Evolutionary conservation across 169 alveolate genomes (phyloP).

Genomic region (Ichthyophthirius multifiliis): DNA sequence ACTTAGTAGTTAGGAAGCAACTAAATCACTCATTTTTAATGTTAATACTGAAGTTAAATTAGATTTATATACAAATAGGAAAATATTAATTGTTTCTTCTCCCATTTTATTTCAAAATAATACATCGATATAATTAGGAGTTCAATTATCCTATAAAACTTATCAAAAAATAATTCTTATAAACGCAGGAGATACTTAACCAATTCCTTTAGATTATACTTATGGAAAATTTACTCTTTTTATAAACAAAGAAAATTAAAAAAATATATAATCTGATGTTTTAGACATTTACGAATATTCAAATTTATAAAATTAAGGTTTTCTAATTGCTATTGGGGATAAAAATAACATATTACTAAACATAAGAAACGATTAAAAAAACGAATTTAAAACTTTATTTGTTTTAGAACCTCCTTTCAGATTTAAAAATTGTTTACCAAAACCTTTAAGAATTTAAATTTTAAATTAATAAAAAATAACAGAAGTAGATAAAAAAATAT

Average conservation of each 20-base stretch:
- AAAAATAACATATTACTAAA: background rate
- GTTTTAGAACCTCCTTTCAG: background rate
- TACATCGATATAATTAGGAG: background rate
- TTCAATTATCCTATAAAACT: background rate
- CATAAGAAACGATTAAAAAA: background rate
- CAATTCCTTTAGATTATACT: background rate
- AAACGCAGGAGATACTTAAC: background rate
- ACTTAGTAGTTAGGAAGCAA: background rate
- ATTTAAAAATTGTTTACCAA: slow-evolving; percentile 15
- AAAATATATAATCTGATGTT: background rate
- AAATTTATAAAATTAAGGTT: background rate
- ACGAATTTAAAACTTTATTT: background rate
- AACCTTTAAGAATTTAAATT: background rate
- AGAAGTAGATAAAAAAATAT: background rate
- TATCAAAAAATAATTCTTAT: background rate
- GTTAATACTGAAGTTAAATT: slow-evolving; percentile 4
- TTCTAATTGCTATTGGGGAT: background rate
- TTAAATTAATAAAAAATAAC: background rate
- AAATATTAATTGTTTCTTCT: background rate
- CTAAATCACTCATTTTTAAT: background rate
- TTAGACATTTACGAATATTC: background rate
- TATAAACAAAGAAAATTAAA: background rate
- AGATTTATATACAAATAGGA: background rate
- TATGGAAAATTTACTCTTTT: background rate
- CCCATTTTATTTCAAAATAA: background rate